Conservation (phyloP, 371 early-diverging fungal species). For the Mucor lusitanicus region DNA sequence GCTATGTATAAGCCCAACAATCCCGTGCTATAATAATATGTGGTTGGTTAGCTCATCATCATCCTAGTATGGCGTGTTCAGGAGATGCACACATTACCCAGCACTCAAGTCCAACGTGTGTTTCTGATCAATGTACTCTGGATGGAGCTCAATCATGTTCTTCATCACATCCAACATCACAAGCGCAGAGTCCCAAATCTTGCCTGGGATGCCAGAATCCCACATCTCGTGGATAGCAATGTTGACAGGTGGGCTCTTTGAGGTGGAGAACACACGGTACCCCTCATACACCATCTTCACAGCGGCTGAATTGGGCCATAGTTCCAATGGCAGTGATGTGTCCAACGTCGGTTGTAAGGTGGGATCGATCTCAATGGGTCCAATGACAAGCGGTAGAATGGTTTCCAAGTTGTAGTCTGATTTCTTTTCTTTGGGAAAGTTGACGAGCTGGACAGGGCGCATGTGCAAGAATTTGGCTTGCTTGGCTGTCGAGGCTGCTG, state of each 20-base stretch:
- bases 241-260: constrained; percentile 9
- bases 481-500: neutral
- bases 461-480: constrained; percentile 23
- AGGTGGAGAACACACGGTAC: constrained; percentile 33
- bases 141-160: constrained; percentile 20
- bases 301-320: constrained; percentile 27
- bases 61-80: neutral
- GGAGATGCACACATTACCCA: constrained; percentile 32
- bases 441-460: neutral
- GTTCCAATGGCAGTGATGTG: constrained; percentile 24
- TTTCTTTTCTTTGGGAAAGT: constrained; percentile 14
- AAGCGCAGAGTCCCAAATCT: constrained; percentile 69
- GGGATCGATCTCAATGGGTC: constrained; percentile 36
- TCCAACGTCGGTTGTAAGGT: neutral
- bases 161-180: constrained; percentile 51
- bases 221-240: constrained; percentile 57
- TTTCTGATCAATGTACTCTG: constrained; percentile 37
- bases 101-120: constrained; percentile 60
- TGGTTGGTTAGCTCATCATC: neutral
- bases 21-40: constrained; percentile 53
- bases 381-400: constrained; percentile 48
- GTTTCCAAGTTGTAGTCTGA: constrained; percentile 2
- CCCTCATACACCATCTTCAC: constrained; percentile 36
- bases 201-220: constrained; percentile 63
- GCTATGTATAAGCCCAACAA: constrained; percentile 55